Evolutionary conservation across 805 yeast genomes (phyloP), one percentile per base, ranked within the genome.

Genomic region (Clavispora carvajalis): DNA sequence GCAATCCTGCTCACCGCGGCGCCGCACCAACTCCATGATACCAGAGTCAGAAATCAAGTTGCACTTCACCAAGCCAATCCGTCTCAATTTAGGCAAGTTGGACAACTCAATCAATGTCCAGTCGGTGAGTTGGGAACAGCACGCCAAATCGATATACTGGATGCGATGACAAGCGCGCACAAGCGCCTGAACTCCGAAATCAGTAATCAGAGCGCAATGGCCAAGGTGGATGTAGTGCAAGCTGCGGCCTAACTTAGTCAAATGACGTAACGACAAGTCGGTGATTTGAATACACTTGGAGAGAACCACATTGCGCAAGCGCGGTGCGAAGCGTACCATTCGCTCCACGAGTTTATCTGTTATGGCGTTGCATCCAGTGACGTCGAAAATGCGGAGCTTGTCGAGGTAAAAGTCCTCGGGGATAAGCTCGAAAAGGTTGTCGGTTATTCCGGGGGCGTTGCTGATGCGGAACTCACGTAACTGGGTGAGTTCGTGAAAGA

Each of bases 31-130:
- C 49, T 77, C 82, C 48, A 74, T 67, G 38, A 85, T 74, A 1
- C 98, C 97, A 36, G 76, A 79, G 60, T 91, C 97, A 4, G 95
- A 84, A 51, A 91, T 87, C 55, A 85, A 79, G 15, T 78, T 75
- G 62, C 99, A 91, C 59, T 90, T 91, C 18, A 93, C 99, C 37
- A 91, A 69, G 0, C 99, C 99, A 34, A 91, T 89, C 62, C 99
- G 77, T 53, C 93, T 77, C 51, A 91, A 71, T 54, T 83, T 80
- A 7, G 95, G 87, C 49, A 91, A 69, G 35, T 76, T 77, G 3
- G 95, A 77, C 47, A 91, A 67, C 53, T 83, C 95, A 31, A 77
- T 73, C 31, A 93, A 76, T 1, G 96, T 80, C 52, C 79, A 76
- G 64, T 93, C 87, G 2, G 98, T 89, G 40, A 91, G 71, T 59